Percentiles rank a stretch among this genome's conserved stretches.
Conservation (phyloP, 2,329 filamentous ascomycete genomes). For the Pseudodiploospora longispora region DNA sequence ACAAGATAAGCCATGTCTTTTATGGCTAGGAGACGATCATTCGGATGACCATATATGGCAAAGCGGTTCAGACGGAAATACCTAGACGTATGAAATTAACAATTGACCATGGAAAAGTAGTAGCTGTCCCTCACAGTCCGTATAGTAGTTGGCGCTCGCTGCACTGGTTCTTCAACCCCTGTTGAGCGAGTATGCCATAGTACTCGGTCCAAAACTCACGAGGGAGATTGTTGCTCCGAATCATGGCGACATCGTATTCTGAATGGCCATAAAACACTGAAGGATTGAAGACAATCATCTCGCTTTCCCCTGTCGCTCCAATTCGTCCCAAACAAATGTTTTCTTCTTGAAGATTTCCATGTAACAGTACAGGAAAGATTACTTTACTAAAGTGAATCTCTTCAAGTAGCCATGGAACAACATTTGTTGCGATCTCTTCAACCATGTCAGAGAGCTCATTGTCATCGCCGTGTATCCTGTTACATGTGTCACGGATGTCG, state of each 20-base stretch:
- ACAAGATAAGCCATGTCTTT: background rate
- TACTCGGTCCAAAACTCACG: conserved; percentile 67
- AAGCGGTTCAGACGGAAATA: conserved; percentile 90
- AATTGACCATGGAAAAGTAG: background rate
- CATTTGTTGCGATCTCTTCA: conserved; percentile 50
- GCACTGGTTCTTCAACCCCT: conserved; percentile 74
- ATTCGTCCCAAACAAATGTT: conserved; percentile 66
- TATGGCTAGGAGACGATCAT: background rate
- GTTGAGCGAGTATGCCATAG: conserved; percentile 63
- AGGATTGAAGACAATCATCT: conserved; percentile 78
- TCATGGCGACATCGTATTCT: conserved; percentile 88
- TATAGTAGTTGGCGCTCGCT: conserved; percentile 77
- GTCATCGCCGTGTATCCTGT: conserved; percentile 57
- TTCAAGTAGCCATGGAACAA: conserved; percentile 71
- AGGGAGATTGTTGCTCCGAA: conserved; percentile 44
- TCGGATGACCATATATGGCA: conserved; percentile 46
- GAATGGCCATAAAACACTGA: conserved; percentile 75
- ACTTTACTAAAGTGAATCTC: conserved; percentile 52
- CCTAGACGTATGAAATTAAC: conserved; percentile 30
- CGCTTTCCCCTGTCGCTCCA: conserved; percentile 41
- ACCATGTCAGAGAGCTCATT: conserved; percentile 53
- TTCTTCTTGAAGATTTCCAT: conserved; percentile 91
- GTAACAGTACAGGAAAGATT: conserved; percentile 70
- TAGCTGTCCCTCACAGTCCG: conserved; percentile 55
- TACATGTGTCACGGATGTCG: conserved; percentile 50